Evolutionary conservation across 2,329 filamentous ascomycete species (phyloP).

Genomic region (Pyrenochaeta sp.): DNA sequence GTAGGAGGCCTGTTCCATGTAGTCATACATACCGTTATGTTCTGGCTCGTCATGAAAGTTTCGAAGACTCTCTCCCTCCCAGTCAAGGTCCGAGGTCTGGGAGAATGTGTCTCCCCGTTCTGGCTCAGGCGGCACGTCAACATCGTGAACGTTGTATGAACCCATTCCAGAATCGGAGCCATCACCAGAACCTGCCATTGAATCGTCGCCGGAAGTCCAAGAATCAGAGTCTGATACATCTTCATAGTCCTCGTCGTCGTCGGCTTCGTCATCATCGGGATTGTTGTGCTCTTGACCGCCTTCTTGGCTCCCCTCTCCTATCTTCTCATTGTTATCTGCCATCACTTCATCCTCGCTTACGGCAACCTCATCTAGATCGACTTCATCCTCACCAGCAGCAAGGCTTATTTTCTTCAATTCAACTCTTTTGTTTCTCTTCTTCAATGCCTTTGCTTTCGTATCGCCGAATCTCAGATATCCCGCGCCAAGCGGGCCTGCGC

Average conservation of each 20-base stretch:
- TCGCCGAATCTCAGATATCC: constrained; percentile 8
- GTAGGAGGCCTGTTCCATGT: constrained; percentile 15
- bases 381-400: constrained; percentile 7
- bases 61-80: neutral
- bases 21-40: constrained; percentile 3
- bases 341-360: neutral
- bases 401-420: constrained; percentile 7
- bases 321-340: neutral
- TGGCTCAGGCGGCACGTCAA: neutral
- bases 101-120: constrained; percentile 5
- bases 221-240: neutral
- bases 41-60: neutral
- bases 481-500: constrained; percentile 12
- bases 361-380: neutral
- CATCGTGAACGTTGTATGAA: constrained; percentile 5
- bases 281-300: neutral
- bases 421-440: constrained; percentile 9
- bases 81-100: constrained; percentile 6
- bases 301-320: neutral
- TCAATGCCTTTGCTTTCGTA: constrained; percentile 7
- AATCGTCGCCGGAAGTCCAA: neutral
- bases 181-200: neutral
- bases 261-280: neutral
- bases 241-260: neutral
- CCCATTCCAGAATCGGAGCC: constrained; percentile 2